Evolutionary conservation across 2,329 filamentous ascomycete genomes (phyloP), one percentile per base, ranked within the genome.

Genomic region (Aspergillus sp.): DNA sequence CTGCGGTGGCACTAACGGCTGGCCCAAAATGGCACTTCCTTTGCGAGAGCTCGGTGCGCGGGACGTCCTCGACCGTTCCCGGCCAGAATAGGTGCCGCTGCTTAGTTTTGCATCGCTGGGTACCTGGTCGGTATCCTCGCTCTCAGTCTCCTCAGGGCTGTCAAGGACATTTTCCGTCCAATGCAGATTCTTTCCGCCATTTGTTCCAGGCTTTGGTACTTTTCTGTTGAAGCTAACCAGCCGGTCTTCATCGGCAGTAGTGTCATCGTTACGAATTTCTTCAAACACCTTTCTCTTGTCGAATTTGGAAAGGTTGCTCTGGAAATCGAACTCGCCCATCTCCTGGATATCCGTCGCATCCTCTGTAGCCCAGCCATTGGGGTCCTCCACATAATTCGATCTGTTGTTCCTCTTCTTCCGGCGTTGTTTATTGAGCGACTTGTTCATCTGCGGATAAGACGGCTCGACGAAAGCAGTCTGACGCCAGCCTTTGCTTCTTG

Each of bases 301-400:
- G 69, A 98, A 98, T 72, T 97, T 96, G 50, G 91, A 93, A 32
- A 98, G 82, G 66, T 92, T 92, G 57, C 87, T 88, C 69, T 91
- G 89, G 70, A 98, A 98, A 75, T 98, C 94, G 69, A 98, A 98
- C 63, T 98, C 95, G 10, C 91, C 91, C 82, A 95, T 86, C 72
- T 96, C 94, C 77, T 94, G 91, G 21, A 95, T 91, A 72, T 98
- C 95, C 0, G 92, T 97, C 21, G 94, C 93, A 71, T 98, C 94
- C 72, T 97, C 95, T 0, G 94, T 97, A 4, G 91, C 92, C 93
- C 94, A 98, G 3, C 92, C 94, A 73, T 92, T 96, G 47, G 91
- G 77, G 57, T 84, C 80, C 59, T 86, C 83, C 8, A 68, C 85
- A 62, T 81, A 79, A 36, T 70, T 64, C 66, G 78, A 36, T 13